phyloP scores from a whole-genome alignment of 1,284 basidiomycete species.

The Cryptococcus wingfieldii region DNA sequence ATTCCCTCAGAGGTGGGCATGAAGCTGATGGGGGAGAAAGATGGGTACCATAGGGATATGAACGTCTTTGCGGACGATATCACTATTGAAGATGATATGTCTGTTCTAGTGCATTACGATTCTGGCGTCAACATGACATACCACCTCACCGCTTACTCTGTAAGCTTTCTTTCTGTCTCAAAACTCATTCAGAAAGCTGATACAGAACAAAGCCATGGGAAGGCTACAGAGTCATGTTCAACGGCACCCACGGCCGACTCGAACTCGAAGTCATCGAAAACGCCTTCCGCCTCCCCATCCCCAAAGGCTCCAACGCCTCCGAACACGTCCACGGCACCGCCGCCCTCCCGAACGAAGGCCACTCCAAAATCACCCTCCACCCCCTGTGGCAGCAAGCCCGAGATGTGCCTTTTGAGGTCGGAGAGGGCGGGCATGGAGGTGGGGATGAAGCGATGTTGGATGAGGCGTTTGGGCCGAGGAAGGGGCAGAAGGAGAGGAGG shows the following conservation, averaged over 20 bases:
- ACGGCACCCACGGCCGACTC: conserved; percentile 55
- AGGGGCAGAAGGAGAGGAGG: conserved; percentile 47
- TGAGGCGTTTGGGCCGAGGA: conserved; percentile 54
- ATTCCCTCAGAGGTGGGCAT: neutral
- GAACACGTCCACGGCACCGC: conserved; percentile 50
- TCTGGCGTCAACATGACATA: conserved; percentile 57
- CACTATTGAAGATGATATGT: conserved; percentile 59
- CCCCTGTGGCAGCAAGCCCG: conserved; percentile 53
- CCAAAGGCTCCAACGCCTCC: conserved; percentile 22
- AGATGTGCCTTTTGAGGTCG: conserved; percentile 51
- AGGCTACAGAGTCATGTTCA: conserved; percentile 58
- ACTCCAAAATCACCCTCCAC: conserved; percentile 53
- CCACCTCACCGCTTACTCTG: conserved; percentile 50
- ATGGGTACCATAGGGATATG: conserved; percentile 44
- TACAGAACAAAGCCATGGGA: conserved; percentile 46
- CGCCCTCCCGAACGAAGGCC: conserved; percentile 53
- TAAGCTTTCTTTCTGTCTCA: conserved; percentile 9
- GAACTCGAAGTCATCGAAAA: conserved; percentile 58
- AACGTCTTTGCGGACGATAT: conserved; percentile 56
- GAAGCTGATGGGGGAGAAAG: conserved; percentile 15
- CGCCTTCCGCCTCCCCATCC: conserved; percentile 22
- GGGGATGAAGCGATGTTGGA: conserved; percentile 56
- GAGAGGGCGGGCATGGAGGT: conserved; percentile 55
- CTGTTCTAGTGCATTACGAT: conserved; percentile 55
- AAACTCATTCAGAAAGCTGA: conserved; percentile 45